phyloP scores from a whole-genome alignment of 345 rosid genomes.

The Gossypium raimondii region DNA sequence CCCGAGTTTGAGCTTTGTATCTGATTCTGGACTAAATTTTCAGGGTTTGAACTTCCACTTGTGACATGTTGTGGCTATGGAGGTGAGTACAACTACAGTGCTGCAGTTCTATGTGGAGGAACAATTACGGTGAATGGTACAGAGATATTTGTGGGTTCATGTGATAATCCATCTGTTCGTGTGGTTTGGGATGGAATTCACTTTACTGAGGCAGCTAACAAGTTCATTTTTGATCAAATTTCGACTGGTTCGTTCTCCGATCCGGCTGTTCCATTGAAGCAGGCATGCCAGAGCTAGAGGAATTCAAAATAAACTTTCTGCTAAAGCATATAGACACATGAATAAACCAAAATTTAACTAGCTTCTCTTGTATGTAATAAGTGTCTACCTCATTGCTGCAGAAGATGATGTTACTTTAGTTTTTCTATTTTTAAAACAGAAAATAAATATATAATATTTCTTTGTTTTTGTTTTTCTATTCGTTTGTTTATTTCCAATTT shows the following conservation, averaged over 20 bases:
- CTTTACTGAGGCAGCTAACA: conserved; percentile 37
- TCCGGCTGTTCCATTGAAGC: conserved; percentile 24
- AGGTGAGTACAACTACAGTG: conserved; percentile 25
- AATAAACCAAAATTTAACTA: neutral
- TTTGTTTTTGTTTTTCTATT: no score
- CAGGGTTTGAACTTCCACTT: conserved; percentile 30
- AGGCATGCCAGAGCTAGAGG: conserved; percentile 25
- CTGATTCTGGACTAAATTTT: neutral
- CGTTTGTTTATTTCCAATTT: no score
- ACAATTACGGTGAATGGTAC: conserved; percentile 21
- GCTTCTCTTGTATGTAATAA: neutral
- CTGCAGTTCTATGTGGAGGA: conserved; percentile 18
- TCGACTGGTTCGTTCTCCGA: conserved; percentile 31
- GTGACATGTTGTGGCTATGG: conserved; percentile 38
- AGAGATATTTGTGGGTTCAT: conserved; percentile 21
- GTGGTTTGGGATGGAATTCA: conserved; percentile 35
- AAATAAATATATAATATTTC: no score
- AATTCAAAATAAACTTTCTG: neutral
- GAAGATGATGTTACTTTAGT: neutral
- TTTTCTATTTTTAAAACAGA: no score
- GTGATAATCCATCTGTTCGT: conserved; percentile 27
- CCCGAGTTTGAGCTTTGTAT: neutral
- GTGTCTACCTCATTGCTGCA: neutral
- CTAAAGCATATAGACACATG: neutral
- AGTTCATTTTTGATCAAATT: conserved; percentile 30